Evolutionary conservation across 2,329 filamentous ascomycete species (phyloP), one percentile per base, ranked within the genome.

Genomic region (Lasiodiplodia citricola): DNA sequence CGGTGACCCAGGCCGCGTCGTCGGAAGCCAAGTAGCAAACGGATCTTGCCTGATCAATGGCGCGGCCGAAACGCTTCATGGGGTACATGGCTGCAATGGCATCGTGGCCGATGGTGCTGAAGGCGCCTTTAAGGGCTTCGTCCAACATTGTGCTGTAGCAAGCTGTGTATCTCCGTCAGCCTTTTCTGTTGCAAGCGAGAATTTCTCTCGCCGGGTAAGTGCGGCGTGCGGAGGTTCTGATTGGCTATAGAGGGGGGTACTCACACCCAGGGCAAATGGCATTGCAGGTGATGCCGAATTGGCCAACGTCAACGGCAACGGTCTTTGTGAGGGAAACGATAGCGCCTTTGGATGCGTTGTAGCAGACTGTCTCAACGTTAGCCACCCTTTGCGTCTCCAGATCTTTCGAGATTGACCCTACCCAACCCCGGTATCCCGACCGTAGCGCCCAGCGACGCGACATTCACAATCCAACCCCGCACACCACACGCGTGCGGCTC

Each of bases 301-400:
- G 74, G 1, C 79, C 81, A 66, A 81, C 82, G 57, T 83, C 81
- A 16, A 83, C 69, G 1, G 82, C 81, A 10, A 83, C 75, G 52
- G 80, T 78, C 65, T 81, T 82, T 2, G 83, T 85, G 54, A 87
- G 75, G 37, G 80, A 76, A 8, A 81, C 75, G 5, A 84, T 82
- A 0, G 82, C 84, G 5, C 81, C 82, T 70, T 86, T 86, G 44
- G 78, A 81, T 1, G 83, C 80, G 63, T 80, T 82, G 72, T 86
- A 86, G 21, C 76, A 75, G 21, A 80, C 78, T 75, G 70, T n/a
- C 35, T 3, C 58, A 13, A 14, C 4, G 31, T 51, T 41, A 41
- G 64, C 10, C 18, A 44, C 3, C 3, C 3, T 10, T 13, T 28
- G 3, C 10, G 23, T n/a, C 37, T 23, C 10, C 16, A 31, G 14